Evolutionary conservation across 306 rosid genomes (phyloP), one percentile per base, ranked within the genome.

Genomic region (Prunus fruticosa): DNA sequence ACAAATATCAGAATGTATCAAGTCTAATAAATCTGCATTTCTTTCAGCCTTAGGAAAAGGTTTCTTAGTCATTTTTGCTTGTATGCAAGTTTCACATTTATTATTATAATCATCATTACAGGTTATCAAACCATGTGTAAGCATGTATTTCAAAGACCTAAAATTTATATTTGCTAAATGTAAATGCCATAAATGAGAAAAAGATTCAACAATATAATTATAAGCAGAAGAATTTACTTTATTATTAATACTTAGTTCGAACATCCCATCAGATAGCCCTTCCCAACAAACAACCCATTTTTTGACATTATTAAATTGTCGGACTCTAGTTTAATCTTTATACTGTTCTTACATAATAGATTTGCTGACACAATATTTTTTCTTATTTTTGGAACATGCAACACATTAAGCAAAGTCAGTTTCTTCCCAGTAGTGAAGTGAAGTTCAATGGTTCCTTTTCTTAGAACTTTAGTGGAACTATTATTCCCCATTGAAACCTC

Each of bases 41-140:
- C 13, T 27, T 72, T 72, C 11, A 10, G 51, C 65, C 14, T 0
- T 67, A n/a, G 45, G 30, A 53, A 71, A 63, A 11, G 30, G 23
- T 78, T 71, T 78, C 72, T 63, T 71, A 15, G 58, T 78, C 23
- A 51, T 49, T 53, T 71, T 51, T 5, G 67, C 56, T 52, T 66
- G 58, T 11, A 71, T 46, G 13, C 49, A 30, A 30, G 34, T 30
- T 30, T 30, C 34, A 30, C 34, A 77, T 8, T 47, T 69, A 57
- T 77, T 28, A 72, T 32, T 20, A 14, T 56, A 8, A 56, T n/a
- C 16, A 34, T 19, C 23, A 20, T 60, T 73, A 18, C 4, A 51
- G 12, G 14, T 1, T 50, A 58, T 54, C 2, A 47, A 50, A 62
- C 2, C 22, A 63, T 47, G 45, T 43, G 62, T 73, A 4, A 0